phyloP scores from a whole-genome alignment of 768 basidiomycete species.

The Auriscalpium vulgare region DNA sequence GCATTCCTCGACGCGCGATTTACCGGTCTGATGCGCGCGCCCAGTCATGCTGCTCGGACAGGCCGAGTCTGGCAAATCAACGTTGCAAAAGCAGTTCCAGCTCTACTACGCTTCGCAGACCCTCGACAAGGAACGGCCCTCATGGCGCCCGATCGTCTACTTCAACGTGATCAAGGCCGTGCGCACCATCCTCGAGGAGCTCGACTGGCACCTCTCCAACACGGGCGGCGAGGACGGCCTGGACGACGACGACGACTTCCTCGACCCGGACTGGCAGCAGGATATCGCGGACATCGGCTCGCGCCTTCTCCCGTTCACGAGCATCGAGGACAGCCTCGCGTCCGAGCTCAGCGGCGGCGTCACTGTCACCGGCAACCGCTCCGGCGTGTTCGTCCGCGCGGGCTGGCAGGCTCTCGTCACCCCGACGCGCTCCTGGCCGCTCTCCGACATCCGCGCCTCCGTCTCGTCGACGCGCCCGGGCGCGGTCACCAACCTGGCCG shows the following conservation, averaged over 20 bases:
- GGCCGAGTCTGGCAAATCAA: conserved; percentile 75
- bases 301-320: conserved; percentile 53
- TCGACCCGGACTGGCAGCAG: conserved; percentile 24
- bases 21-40: background rate
- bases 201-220: conserved; percentile 19
- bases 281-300: conserved; percentile 48
- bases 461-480: conserved; percentile 22
- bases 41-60: conserved; percentile 72
- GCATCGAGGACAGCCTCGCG: conserved; percentile 60
- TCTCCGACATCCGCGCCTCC: conserved; percentile 26
- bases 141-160: conserved; percentile 38
- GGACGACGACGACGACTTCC: conserved; percentile 10
- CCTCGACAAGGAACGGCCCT: conserved; percentile 31
- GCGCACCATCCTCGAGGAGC: conserved; percentile 17
- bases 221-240: conserved; percentile 10
- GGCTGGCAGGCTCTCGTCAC: conserved; percentile 65
- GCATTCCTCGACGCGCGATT: background rate
- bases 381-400: conserved; percentile 58
- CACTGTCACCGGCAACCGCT: conserved; percentile 49
- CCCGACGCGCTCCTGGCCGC: conserved; percentile 34
- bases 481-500: conserved; percentile 45
- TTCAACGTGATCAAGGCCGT: conserved; percentile 37
- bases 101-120: conserved; percentile 56
- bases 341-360: conserved; percentile 62
- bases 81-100: conserved; percentile 80